Conservation (phyloP, 2,329 filamentous ascomycete genomes). For the Monilinia vaccinii-corymbosi region DNA sequence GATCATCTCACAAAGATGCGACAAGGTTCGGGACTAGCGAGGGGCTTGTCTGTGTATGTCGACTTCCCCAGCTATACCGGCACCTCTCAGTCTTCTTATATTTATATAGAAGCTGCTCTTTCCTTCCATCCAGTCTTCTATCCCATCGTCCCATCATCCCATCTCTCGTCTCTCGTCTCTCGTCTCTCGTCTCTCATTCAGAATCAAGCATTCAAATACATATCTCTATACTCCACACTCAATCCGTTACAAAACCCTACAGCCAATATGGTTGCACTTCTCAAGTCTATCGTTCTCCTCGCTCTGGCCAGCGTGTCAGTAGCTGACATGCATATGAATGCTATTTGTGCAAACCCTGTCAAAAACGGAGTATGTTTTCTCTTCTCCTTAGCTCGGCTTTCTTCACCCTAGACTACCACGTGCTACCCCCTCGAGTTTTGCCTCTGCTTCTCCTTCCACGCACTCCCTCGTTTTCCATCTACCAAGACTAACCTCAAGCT, state of each 20-base stretch:
- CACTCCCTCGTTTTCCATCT: neutral
- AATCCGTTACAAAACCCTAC: neutral
- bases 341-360: neutral
- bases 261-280: neutral
- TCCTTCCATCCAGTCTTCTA: neutral
- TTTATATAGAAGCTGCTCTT: neutral
- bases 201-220: neutral
- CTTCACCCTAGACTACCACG: too few species aligned
- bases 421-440: neutral
- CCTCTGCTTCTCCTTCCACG: too few species aligned
- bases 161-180: neutral
- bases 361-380: neutral
- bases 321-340: neutral
- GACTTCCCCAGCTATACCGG: neutral
- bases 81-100: neutral
- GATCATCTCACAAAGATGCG: neutral
- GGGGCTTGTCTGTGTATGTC: neutral
- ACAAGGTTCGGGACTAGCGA: neutral
- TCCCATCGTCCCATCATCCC: neutral
- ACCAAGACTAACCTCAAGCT: neutral
- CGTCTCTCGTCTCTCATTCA: neutral
- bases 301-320: neutral
- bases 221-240: neutral
- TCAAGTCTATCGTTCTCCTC: slow-evolving; percentile 2
- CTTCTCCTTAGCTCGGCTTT: neutral